Evolutionary conservation across 495 filamentous ascomycete species (phyloP).

Genomic region (Immersiella caudata): DNA sequence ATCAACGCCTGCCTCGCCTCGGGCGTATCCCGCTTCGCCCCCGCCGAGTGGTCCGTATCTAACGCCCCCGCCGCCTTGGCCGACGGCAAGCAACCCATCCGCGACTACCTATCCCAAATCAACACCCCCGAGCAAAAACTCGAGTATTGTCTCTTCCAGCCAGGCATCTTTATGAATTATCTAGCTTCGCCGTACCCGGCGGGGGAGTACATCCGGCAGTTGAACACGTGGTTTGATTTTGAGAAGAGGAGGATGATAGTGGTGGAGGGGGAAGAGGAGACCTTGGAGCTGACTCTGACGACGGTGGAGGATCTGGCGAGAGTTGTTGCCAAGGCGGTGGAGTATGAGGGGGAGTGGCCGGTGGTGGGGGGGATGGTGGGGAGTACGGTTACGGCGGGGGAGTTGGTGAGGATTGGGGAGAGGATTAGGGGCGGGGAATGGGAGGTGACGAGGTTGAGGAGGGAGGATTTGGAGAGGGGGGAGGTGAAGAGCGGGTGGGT

Average conservation of each 20-base stretch:
- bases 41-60: slow-evolving; percentile 45
- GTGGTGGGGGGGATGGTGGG: slow-evolving; percentile 56
- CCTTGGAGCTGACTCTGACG: slow-evolving; percentile 52
- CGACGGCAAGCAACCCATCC: slow-evolving; percentile 49
- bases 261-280: slow-evolving; percentile 42
- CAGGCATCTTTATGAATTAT: slow-evolving; percentile 59
- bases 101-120: slow-evolving; percentile 54
- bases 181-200: slow-evolving; percentile 49
- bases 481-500: slow-evolving; percentile 50
- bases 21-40: slow-evolving; percentile 60
- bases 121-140: slow-evolving; percentile 56
- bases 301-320: slow-evolving; percentile 51
- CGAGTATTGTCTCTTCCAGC: slow-evolving; percentile 62
- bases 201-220: slow-evolving; percentile 41
- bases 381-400: slow-evolving; percentile 40
- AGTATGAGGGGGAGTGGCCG: slow-evolving; percentile 61
- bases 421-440: slow-evolving; percentile 35
- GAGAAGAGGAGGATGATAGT: slow-evolving; percentile 53
- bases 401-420: slow-evolving; percentile 52
- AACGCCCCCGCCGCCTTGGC: slow-evolving; percentile 46
- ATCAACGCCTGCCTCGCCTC: slow-evolving; percentile 57
- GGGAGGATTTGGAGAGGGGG: slow-evolving; percentile 25
- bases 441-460: not conserved
- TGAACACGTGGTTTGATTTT: slow-evolving; percentile 57
- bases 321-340: slow-evolving; percentile 55